Base-by-base conservation (phyloP, 2,329 filamentous ascomycete species). In the Colletotrichum liaoningense region DNA sequence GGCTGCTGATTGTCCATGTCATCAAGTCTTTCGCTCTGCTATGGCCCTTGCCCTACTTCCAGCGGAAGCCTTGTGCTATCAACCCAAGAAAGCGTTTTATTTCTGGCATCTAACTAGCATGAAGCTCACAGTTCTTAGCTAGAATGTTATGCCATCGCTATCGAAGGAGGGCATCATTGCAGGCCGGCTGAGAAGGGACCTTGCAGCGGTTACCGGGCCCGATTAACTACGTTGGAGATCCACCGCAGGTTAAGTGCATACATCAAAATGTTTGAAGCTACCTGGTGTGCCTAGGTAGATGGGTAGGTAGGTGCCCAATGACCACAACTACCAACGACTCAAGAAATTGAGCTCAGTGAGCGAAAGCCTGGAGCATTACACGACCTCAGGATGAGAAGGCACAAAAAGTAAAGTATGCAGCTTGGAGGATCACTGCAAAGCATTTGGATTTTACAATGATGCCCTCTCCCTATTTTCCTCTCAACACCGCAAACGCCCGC, bases 91-190 rank as follows among this genome's bases (percentile, higher is more conserved):
- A 49, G 19, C 42, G 19, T n/a, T n/a, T n/a, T n/a, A n/a, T n/a
- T n/a, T n/a, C n/a, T n/a, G n/a, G n/a, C n/a, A n/a, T n/a, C n/a
- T n/a, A n/a, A n/a, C n/a, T n/a, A n/a, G n/a, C n/a, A n/a, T n/a
- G n/a, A n/a, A n/a, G n/a, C n/a, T n/a, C n/a, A n/a, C n/a, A n/a
- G n/a, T n/a, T n/a, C n/a, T n/a, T n/a, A n/a, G n/a, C n/a, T n/a
- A n/a, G n/a, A n/a, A n/a, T n/a, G n/a, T n/a, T 0, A 1, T 19
- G 16, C 38, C 0, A 49, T 22, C 42, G 19, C 42, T 4, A 22
- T 0, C 19, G 42, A 49, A 2, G 16, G 0, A 22, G 7, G 0
- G 19, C 42, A 11, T 22, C 42, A 2, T 22, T n/a, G 19, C 19
- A 22, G 42, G n/a, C 19, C 8, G 38, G 38, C 38, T 42, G 5